These are phyloP conservation scores for Aureobasidium sp. DNA, from an alignment of 2,329 filamentous ascomycete species.

Conservation along the genomic window DNA sequence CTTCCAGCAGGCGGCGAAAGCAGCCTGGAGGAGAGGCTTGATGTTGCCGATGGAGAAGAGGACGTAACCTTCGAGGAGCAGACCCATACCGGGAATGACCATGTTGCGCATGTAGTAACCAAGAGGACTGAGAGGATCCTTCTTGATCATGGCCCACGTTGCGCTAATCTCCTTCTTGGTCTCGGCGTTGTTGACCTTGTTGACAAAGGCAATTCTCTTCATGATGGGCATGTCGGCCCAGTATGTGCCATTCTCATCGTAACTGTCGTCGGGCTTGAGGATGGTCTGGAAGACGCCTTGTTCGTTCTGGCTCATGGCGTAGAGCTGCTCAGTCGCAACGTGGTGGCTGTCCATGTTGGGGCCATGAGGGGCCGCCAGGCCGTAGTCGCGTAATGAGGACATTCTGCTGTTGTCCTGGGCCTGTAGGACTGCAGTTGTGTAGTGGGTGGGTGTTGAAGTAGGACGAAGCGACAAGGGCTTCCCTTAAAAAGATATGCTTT, in stretches of 20 bases:
- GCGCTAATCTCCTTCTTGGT: constrained; percentile 57
- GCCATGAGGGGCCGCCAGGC: constrained; percentile 42
- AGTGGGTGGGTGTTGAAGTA: neutral
- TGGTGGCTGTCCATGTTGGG: constrained; percentile 41
- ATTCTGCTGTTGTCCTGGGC: constrained; percentile 17
- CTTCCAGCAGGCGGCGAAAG: constrained; percentile 75
- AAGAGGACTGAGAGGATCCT: constrained; percentile 77
- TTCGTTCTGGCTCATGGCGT: constrained; percentile 52
- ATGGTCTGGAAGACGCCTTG: constrained; percentile 65
- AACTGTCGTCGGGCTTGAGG: constrained; percentile 82
- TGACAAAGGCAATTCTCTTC: constrained; percentile 69
- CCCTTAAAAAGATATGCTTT: constrained; percentile 3
- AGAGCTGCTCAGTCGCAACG: constrained; percentile 35
- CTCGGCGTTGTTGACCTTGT: constrained; percentile 64
- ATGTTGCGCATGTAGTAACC: constrained; percentile 84
- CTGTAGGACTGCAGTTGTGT: constrained; percentile 8
- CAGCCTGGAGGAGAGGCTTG: constrained; percentile 67
- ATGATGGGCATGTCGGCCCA: constrained; percentile 78
- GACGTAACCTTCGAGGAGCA: constrained; percentile 90
- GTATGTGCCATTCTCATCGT: constrained; percentile 74
- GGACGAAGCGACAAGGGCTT: neutral
- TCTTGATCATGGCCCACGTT: constrained; percentile 75
- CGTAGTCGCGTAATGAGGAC: constrained; percentile 41
- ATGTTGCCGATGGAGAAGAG: constrained; percentile 96
- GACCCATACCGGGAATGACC: constrained; percentile 83